Percentiles rank a stretch among this genome's conserved stretches.
Evolutionary conservation across 1,139 yeast genomes (phyloP).

Genomic region (Protomyces inundatus): DNA sequence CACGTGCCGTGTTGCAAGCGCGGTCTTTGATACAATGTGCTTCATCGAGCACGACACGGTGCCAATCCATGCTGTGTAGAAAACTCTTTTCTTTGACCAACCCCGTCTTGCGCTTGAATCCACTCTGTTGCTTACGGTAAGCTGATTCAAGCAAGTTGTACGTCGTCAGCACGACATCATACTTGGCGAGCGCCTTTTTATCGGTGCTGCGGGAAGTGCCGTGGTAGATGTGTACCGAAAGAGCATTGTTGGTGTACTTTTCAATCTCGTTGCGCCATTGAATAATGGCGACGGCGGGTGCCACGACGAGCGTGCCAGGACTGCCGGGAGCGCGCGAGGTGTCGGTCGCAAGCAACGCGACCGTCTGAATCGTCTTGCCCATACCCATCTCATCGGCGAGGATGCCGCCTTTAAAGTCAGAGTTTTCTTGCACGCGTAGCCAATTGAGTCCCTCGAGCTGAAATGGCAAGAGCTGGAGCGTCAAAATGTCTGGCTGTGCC

Average conservation of each 20-base stretch:
- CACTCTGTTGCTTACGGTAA: slow-evolving; percentile 73
- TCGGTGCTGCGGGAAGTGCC: slow-evolving; percentile 62
- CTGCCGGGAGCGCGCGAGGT: slow-evolving; percentile 33
- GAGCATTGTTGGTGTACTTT: slow-evolving; percentile 64
- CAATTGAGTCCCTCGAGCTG: slow-evolving; percentile 91
- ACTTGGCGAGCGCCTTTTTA: slow-evolving; percentile 52
- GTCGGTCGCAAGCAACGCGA: slow-evolving; percentile 75
- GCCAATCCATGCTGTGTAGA: slow-evolving; percentile 68
- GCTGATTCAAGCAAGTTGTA: slow-evolving; percentile 78
- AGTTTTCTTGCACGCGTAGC: slow-evolving; percentile 73
- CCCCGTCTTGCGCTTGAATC: slow-evolving; percentile 68
- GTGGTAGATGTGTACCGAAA: slow-evolving; percentile 69
- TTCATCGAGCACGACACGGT: slow-evolving; percentile 88
- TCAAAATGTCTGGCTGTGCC: slow-evolving; percentile 74
- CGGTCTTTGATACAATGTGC: slow-evolving; percentile 97
- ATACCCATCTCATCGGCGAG: slow-evolving; percentile 99
- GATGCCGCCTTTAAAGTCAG: slow-evolving; percentile 77
- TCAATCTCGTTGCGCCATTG: slow-evolving; percentile 96
- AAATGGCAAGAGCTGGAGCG: slow-evolving; percentile 70
- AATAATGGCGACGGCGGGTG: slow-evolving; percentile 96
- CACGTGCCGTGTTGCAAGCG: slow-evolving; percentile 85
- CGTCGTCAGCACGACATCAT: slow-evolving; percentile 83
- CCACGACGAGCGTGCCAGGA: slow-evolving; percentile 77
- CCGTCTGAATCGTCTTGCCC: slow-evolving; percentile 97
- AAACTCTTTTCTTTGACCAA: slow-evolving; percentile 69